Evolutionary conservation across 1,139 yeast genomes (phyloP).

Genomic region (Wickerhamomyces sp.): DNA sequence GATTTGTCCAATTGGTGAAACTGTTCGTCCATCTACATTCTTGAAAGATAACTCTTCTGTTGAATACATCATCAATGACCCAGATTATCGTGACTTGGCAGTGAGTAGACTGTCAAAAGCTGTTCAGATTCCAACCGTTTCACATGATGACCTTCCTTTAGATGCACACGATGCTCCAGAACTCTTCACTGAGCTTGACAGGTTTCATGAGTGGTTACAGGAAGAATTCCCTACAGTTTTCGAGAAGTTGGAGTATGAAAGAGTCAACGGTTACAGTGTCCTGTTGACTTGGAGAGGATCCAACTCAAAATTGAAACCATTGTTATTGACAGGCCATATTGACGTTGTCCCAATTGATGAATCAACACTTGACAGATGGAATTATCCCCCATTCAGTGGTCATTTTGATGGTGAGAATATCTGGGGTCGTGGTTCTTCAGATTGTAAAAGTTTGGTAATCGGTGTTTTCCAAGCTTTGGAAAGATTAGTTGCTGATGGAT

Average conservation of each 20-base stretch:
- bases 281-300: constrained; percentile 64
- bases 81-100: constrained; percentile 35
- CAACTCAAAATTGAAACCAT: constrained; percentile 49
- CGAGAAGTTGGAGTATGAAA: constrained; percentile 33
- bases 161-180: constrained; percentile 36
- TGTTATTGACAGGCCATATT: constrained; percentile 68
- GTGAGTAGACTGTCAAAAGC: constrained; percentile 43
- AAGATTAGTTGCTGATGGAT: constrained; percentile 38
- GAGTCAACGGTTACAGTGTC: constrained; percentile 60
- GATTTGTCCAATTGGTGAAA: constrained; percentile 12
- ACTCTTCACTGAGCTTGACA: constrained; percentile 35
- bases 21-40: constrained; percentile 17
- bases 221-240: constrained; percentile 54
- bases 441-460: constrained; percentile 54
- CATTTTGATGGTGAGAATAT: constrained; percentile 53
- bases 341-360: constrained; percentile 78
- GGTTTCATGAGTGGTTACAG: constrained; percentile 50
- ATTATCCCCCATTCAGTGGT: constrained; percentile 62
- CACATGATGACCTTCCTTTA: constrained; percentile 46
- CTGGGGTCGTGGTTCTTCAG: constrained; percentile 64
- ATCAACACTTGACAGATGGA: constrained; percentile 55
- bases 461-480: constrained; percentile 57
- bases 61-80: constrained; percentile 28
- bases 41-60: constrained; percentile 15
- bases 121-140: constrained; percentile 54